Conservation (phyloP, 306 rosid species). For the Lathyrus oleraceus region DNA sequence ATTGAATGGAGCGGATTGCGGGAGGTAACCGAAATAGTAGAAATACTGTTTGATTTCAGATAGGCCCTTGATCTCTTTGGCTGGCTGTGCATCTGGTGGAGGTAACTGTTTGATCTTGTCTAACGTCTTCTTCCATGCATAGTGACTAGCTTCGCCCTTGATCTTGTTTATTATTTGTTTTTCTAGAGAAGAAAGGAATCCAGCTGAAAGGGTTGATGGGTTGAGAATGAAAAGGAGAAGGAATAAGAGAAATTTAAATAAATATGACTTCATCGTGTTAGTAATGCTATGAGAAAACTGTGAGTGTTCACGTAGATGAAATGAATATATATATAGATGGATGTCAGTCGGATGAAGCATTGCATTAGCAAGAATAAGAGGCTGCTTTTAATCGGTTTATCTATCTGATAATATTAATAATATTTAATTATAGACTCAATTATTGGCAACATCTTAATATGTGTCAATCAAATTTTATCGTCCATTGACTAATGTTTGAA, state of each 20-base stretch:
- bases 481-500: too few relatives aligned
- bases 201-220: not conserved
- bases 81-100: not conserved
- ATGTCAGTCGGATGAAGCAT: too few relatives aligned
- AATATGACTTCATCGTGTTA: not conserved
- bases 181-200: too few relatives aligned
- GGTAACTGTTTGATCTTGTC: not conserved
- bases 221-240: not conserved
- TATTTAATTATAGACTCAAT: too few relatives aligned
- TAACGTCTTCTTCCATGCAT: not conserved
- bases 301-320: not conserved
- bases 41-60: not conserved
- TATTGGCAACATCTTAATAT: too few relatives aligned
- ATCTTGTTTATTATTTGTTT: not conserved
- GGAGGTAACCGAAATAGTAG: not conserved
- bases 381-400: too few relatives aligned
- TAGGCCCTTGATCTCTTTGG: not conserved
- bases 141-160: too few relatives aligned
- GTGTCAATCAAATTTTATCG: too few relatives aligned
- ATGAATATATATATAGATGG: not conserved
- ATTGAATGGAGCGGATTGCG: not conserved
- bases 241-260: not conserved
- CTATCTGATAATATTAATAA: too few relatives aligned
- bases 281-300: not conserved
- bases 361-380: too few relatives aligned